A percentile compares a stretch with the other conserved stretches of the same genome.
phyloP scores from a whole-genome alignment of 2,329 filamentous ascomycete genomes.

The Penicillium hesseltinei region DNA sequence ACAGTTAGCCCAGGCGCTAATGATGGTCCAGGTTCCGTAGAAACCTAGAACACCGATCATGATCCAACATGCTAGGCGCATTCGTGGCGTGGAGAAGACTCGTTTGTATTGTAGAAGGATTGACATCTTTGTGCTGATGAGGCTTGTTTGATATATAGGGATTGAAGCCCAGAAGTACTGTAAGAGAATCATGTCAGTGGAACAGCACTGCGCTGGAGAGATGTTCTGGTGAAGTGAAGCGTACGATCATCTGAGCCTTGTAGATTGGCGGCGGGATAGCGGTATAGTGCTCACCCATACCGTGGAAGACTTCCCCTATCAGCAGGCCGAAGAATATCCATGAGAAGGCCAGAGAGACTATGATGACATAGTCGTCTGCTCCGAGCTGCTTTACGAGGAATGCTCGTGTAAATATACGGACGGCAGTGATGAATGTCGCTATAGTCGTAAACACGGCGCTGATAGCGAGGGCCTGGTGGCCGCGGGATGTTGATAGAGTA shows the following conservation, averaged over 20 bases:
- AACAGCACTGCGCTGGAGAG: neutral
- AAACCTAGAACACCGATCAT: conserved; percentile 36
- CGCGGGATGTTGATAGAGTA: conserved; percentile 27
- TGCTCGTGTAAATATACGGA: conserved; percentile 43
- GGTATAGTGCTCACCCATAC: conserved; percentile 29
- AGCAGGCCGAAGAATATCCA: conserved; percentile 33
- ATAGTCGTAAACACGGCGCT: conserved; percentile 34
- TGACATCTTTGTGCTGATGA: conserved; percentile 36
- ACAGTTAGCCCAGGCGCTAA: conserved; percentile 34
- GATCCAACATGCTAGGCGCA: conserved; percentile 33
- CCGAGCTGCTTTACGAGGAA: conserved; percentile 36
- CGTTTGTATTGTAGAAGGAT: conserved; percentile 39
- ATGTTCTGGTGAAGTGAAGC: neutral
- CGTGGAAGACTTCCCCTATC: conserved; percentile 30
- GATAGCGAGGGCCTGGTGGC: conserved; percentile 27
- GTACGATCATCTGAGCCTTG: conserved; percentile 28
- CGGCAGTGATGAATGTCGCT: conserved; percentile 32
- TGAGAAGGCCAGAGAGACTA: conserved; percentile 34
- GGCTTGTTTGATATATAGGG: conserved; percentile 35
- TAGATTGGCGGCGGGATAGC: conserved; percentile 20
- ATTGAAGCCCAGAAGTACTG: conserved; percentile 35
- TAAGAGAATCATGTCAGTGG: neutral
- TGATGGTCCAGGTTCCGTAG: conserved; percentile 32
- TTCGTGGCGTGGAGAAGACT: conserved; percentile 32
- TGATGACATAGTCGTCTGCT: conserved; percentile 39